phyloP scores from a whole-genome alignment of 2,329 filamentous ascomycete genomes.

The Diaporthe velutina region DNA sequence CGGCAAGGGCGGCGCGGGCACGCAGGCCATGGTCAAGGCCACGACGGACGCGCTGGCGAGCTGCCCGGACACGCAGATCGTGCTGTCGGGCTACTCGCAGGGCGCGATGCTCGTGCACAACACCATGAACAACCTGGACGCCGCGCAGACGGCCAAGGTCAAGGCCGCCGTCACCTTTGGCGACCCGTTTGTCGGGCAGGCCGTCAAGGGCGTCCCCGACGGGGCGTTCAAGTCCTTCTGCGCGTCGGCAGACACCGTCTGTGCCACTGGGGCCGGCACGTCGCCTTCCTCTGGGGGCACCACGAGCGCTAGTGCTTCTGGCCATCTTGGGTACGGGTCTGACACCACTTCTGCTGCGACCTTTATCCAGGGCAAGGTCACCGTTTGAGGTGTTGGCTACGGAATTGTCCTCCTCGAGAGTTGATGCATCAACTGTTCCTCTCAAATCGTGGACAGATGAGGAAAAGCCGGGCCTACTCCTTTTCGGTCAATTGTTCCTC shows the following conservation, averaged over 20 bases:
- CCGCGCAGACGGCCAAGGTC: constrained; percentile 39
- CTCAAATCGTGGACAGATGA: too few relatives aligned
- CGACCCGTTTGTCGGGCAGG: constrained; percentile 40
- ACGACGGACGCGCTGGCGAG: constrained; percentile 44
- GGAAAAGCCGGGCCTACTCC: not conserved
- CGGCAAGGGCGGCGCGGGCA: constrained; percentile 57
- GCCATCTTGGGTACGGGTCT: constrained; percentile 39
- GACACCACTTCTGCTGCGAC: constrained; percentile 36
- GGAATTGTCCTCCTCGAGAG: not conserved
- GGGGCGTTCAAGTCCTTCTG: constrained; percentile 39
- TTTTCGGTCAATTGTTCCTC: not conserved
- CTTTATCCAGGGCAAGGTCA: constrained; percentile 38
- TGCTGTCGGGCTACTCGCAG: constrained; percentile 55
- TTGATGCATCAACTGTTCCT: not conserved
- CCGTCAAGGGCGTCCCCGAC: constrained; percentile 1
- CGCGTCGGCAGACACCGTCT: constrained; percentile 36
- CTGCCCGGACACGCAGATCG: constrained; percentile 56
- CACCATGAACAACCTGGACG: constrained; percentile 42
- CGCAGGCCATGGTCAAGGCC: constrained; percentile 56
- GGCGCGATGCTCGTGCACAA: constrained; percentile 49
- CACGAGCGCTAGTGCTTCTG: constrained; percentile 10
- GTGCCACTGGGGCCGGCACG: not conserved
- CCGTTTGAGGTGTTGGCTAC: not conserved
- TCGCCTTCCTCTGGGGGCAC: constrained; percentile 37
- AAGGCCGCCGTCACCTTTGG: constrained; percentile 47